A percentile compares a stretch with the other conserved stretches of the same genome.
phyloP scores from a whole-genome alignment of 129 eudicot genomes.

The Dittrichia graveolens region DNA sequence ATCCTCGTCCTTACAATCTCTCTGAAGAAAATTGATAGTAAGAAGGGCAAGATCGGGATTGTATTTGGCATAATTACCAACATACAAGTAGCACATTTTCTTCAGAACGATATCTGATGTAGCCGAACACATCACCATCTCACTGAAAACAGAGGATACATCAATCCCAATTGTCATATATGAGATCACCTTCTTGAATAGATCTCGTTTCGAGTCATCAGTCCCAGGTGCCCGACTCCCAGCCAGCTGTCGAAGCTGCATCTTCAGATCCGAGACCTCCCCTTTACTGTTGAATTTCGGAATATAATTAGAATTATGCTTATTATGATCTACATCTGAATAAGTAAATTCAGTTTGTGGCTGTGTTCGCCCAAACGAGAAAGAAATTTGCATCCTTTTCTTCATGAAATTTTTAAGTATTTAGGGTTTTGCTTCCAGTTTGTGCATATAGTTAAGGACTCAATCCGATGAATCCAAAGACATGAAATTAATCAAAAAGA shows the following conservation, averaged over 20 bases:
- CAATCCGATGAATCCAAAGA: conserved; percentile 12
- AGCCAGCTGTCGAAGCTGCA: conserved; percentile 91
- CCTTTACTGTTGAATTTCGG: conserved; percentile 62
- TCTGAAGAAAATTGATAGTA: conserved; percentile 88
- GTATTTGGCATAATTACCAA: conserved; percentile 85
- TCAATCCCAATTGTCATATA: conserved; percentile 96
- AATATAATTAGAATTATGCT: conserved; percentile 7
- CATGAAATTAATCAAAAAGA: background rate
- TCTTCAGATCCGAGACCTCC: conserved; percentile 90
- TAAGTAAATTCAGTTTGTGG: background rate
- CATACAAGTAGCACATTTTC: conserved; percentile 95
- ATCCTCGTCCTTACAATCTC: conserved; percentile 97
- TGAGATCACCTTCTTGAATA: conserved; percentile 92
- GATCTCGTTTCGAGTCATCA: conserved; percentile 87
- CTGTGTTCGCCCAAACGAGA: background rate
- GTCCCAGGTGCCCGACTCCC: conserved; percentile 94
- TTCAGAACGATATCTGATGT: conserved; percentile 90
- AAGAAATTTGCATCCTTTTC: conserved; percentile 15
- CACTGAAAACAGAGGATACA: conserved; percentile 89
- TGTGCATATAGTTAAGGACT: background rate
- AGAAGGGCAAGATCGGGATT: conserved; percentile 91
- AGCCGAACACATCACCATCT: conserved; percentile 99
- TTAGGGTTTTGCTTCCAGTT: conserved; percentile 27
- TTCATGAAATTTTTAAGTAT: conserved; percentile 16
- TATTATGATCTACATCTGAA: conserved; percentile 28